phyloP scores from a whole-genome alignment of 768 basidiomycete genomes.

The Boletus rubroflammeus region DNA sequence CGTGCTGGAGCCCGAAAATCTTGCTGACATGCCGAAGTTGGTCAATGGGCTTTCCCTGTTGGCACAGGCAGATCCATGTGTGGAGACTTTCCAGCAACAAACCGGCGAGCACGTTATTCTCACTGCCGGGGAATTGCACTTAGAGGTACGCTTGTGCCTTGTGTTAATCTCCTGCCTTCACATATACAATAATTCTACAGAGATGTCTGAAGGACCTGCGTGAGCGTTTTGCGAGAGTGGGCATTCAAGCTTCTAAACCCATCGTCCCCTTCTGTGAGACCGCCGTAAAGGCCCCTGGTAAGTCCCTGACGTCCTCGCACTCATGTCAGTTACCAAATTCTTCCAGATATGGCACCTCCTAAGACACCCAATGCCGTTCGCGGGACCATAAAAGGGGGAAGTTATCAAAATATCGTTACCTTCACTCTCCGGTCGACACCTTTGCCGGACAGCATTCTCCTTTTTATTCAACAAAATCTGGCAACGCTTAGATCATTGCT shows the following conservation, averaged over 20 bases:
- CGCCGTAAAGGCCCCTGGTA: constrained; percentile 75
- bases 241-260: constrained; percentile 90
- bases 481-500: constrained; percentile 58
- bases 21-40: constrained; percentile 86
- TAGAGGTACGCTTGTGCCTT: constrained; percentile 62
- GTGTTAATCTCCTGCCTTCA: background rate
- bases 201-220: constrained; percentile 94
- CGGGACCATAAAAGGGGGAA: constrained; percentile 73
- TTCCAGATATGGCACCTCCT: constrained; percentile 79
- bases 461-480: constrained; percentile 77
- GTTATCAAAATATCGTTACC: constrained; percentile 66
- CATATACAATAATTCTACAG: constrained; percentile 38
- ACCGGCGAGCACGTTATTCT: constrained; percentile 97
- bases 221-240: constrained; percentile 90
- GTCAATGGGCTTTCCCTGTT: constrained; percentile 84
- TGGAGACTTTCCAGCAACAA: constrained; percentile 94
- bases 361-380: constrained; percentile 68
- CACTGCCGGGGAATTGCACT: constrained; percentile 91
- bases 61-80: constrained; percentile 94
- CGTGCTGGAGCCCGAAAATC: constrained; percentile 81
- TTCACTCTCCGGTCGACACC: constrained; percentile 85
- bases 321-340: background rate
- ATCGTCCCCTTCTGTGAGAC: constrained; percentile 99
- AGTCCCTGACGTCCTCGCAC: background rate
- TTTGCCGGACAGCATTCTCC: constrained; percentile 64